phyloP scores from a whole-genome alignment of 495 filamentous ascomycete genomes.

The Aspergillus coremiiformis region DNA sequence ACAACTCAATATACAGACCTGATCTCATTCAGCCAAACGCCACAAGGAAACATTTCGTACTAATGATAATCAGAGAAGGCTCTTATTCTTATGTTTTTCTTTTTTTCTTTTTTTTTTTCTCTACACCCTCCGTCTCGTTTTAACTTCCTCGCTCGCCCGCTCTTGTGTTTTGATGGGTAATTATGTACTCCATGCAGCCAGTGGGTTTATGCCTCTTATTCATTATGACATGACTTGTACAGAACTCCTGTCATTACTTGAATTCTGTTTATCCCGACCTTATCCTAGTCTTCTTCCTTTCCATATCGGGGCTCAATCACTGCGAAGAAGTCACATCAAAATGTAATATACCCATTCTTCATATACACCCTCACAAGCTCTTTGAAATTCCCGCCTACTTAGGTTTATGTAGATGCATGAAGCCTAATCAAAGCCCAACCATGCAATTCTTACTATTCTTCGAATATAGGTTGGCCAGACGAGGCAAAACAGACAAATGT shows the following conservation, averaged over 20 bases:
- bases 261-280: background rate
- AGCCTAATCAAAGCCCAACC: background rate
- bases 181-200: background rate
- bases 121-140: no score
- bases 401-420: background rate
- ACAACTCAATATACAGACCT: constrained; percentile 12
- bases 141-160: background rate
- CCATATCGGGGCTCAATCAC: background rate
- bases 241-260: background rate
- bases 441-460: background rate
- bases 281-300: background rate
- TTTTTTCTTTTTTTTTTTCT: background rate
- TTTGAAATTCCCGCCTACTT: background rate
- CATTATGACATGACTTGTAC: background rate
- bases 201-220: background rate
- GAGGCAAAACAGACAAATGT: background rate
- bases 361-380: background rate
- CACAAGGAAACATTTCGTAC: constrained; percentile 26
- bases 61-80: constrained; percentile 34
- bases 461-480: background rate
- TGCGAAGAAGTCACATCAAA: background rate
- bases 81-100: constrained; percentile 1
- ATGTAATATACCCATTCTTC: background rate
- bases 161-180: background rate
- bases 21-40: background rate